Percentiles rank a stretch among this genome's conserved stretches.
Evolutionary conservation across 2,329 filamentous ascomycete species (phyloP).

Genomic region (Aspergillus eucalypticola): DNA sequence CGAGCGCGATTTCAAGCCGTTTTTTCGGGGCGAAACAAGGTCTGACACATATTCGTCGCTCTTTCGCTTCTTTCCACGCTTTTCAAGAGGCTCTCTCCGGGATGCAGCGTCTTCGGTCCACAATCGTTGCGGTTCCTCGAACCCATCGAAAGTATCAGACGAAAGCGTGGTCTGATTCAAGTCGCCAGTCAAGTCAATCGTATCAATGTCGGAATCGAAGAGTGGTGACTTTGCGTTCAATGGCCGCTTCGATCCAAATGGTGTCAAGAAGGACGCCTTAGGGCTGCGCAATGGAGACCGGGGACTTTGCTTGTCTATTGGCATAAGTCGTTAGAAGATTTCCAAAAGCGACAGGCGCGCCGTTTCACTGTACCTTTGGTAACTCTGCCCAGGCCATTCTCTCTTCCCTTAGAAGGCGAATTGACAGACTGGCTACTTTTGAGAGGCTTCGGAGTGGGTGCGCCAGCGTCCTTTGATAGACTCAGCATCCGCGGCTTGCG

Average conservation of each 20-base stretch:
- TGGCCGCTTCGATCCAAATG: conserved; percentile 20
- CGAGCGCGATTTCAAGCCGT: conserved; percentile 27
- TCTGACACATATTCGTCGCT: conserved; percentile 50
- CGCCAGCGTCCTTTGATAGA: conserved; percentile 23
- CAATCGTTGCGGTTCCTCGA: conserved; percentile 43
- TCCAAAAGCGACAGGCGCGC: not conserved
- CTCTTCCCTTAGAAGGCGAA: conserved; percentile 11
- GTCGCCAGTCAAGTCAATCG: conserved; percentile 49
- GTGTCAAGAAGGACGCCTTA: conserved; percentile 22
- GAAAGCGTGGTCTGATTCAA: conserved; percentile 37
- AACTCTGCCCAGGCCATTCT: conserved; percentile 7
- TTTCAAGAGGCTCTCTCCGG: conserved; percentile 37
- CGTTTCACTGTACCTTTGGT: conserved; percentile 28
- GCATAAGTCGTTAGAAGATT: conserved; percentile 8
- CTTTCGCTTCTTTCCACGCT: conserved; percentile 51
- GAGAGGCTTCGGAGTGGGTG: conserved; percentile 22
- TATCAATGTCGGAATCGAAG: conserved; percentile 39
- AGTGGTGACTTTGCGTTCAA: conserved; percentile 19
- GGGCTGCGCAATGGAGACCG: conserved; percentile 22
- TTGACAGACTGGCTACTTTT: conserved; percentile 20
- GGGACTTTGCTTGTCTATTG: conserved; percentile 20
- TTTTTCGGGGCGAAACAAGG: conserved; percentile 35
- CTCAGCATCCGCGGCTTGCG: conserved; percentile 45
- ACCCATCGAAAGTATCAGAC: conserved; percentile 41
- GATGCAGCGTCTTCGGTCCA: conserved; percentile 48